Evolutionary conservation across 2,329 filamentous ascomycete species (phyloP).

Genomic region (Aspergillus versicolor): DNA sequence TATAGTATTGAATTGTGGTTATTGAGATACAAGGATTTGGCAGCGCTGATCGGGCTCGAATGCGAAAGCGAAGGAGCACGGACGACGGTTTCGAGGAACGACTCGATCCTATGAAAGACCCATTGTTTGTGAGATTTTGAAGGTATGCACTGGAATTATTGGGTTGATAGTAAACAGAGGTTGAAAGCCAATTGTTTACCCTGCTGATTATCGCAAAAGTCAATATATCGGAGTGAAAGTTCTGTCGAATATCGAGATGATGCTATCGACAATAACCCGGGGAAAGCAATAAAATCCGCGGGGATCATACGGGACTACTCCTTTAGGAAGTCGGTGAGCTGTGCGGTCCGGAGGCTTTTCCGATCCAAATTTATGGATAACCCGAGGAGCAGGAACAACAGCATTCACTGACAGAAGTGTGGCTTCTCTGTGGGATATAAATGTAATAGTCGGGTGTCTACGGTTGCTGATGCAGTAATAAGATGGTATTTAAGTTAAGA

Average conservation of each 20-base stretch:
- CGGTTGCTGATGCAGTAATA: background rate
- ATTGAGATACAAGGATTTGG: background rate
- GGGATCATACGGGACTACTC: slow-evolving; percentile 27
- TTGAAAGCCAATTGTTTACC: background rate
- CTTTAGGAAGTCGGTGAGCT: slow-evolving; percentile 36
- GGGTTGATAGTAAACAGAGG: background rate
- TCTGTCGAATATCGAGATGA: slow-evolving; percentile 9
- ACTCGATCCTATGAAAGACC: slow-evolving; percentile 10
- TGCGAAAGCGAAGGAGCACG: background rate
- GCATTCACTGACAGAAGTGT: background rate
- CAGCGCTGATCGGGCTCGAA: background rate
- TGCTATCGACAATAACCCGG: slow-evolving; percentile 16
- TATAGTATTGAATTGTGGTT: background rate
- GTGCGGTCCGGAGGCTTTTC: slow-evolving; percentile 18
- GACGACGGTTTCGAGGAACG: background rate
- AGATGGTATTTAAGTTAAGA: background rate
- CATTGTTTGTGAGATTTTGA: slow-evolving; percentile 6
- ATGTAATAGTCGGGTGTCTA: background rate
- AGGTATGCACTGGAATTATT: background rate
- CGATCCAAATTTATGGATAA: background rate
- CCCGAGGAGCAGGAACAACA: background rate
- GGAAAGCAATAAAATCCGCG: slow-evolving; percentile 24
- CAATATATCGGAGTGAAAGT: background rate
- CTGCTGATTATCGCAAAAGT: background rate
- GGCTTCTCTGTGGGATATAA: background rate